Evolutionary conservation across 2,329 filamentous ascomycete species (phyloP).

Genomic region (Xylariaceae sp.): DNA sequence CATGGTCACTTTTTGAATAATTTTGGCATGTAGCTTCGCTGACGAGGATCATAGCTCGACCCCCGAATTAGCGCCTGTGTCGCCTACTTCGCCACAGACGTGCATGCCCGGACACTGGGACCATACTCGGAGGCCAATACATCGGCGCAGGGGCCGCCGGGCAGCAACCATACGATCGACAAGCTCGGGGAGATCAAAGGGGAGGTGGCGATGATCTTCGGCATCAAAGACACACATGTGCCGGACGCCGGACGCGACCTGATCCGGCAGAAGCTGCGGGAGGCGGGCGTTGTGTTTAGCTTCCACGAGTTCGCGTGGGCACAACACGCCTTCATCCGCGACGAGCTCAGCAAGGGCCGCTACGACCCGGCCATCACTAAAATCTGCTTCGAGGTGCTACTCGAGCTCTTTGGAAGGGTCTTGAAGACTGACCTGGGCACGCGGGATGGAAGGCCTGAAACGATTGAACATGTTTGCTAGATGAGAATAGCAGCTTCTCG

Average conservation of each 20-base stretch:
- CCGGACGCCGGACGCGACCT: conserved; percentile 81
- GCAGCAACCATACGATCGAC: conserved; percentile 59
- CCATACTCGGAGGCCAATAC: conserved; percentile 57
- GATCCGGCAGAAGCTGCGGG: conserved; percentile 81
- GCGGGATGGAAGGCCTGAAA: conserved; percentile 62
- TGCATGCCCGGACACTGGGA: conserved; percentile 80
- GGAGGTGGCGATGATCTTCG: conserved; percentile 89
- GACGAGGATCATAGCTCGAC: too few species aligned
- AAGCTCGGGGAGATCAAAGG: conserved; percentile 70
- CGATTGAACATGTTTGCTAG: conserved; percentile 77
- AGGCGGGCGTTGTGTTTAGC: conserved; percentile 74
- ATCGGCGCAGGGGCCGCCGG: conserved; percentile 44
- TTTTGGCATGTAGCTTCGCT: too few species aligned
- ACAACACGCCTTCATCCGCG: conserved; percentile 92
- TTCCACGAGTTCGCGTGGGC: conserved; percentile 94
- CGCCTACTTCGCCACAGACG: conserved; percentile 91
- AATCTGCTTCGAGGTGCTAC: conserved; percentile 87
- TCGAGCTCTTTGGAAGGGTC: conserved; percentile 81
- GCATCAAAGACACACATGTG: conserved; percentile 89
- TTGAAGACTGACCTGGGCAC: conserved; percentile 81
- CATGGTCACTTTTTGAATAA: too few species aligned
- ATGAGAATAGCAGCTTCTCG: not conserved
- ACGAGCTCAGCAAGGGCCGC: conserved; percentile 90
- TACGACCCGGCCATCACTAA: conserved; percentile 89
- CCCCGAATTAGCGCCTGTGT: conserved; percentile 76